Evolutionary conservation across 2,329 filamentous ascomycete species (phyloP).

Genomic region (Xylariomycetidae sp.): DNA sequence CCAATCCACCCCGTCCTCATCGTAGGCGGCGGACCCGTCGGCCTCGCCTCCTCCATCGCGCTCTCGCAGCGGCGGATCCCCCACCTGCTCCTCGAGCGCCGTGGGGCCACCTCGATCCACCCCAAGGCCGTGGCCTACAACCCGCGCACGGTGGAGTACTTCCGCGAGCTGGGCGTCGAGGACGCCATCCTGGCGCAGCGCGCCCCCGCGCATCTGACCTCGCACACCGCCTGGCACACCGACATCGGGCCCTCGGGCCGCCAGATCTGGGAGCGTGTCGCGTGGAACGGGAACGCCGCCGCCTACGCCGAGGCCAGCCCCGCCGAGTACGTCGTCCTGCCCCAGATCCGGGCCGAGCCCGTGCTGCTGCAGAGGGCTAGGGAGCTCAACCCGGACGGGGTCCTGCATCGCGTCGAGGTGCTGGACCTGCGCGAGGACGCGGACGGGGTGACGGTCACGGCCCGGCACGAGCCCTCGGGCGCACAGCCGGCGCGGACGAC

Average conservation of each 20-base stretch:
- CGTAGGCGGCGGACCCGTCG: conserved; percentile 10
- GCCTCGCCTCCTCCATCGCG: conserved; percentile 9
- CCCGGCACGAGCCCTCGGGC: conserved; percentile 7
- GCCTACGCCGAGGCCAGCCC: conserved; percentile 23
- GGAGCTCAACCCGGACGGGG: conserved; percentile 24
- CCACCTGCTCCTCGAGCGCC: conserved; percentile 11
- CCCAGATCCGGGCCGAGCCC: conserved; percentile 32
- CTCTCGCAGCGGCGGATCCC: conserved; percentile 10
- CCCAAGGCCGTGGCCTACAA: conserved; percentile 9
- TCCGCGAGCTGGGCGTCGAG: conserved; percentile 6
- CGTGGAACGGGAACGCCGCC: conserved; percentile 22
- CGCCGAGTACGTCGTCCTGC: conserved; percentile 23
- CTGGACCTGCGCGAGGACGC: too few species aligned
- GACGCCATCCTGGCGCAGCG: conserved; percentile 1
- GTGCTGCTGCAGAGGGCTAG: conserved; percentile 24
- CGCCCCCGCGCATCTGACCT: background rate
- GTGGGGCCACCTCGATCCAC: conserved; percentile 10
- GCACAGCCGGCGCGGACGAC: conserved; percentile 7
- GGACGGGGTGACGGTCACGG: background rate
- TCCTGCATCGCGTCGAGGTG: conserved; percentile 25
- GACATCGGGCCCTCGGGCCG: conserved; percentile 23
- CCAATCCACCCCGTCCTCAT: too few species aligned
- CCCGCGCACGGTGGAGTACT: conserved; percentile 5
- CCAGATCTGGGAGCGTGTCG: conserved; percentile 23
- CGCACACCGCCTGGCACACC: conserved; percentile 27